Evolutionary conservation across 192 early-diverging fungal species (phyloP), one percentile per base, ranked within the genome.

Genomic region (Coemansia sp.): DNA sequence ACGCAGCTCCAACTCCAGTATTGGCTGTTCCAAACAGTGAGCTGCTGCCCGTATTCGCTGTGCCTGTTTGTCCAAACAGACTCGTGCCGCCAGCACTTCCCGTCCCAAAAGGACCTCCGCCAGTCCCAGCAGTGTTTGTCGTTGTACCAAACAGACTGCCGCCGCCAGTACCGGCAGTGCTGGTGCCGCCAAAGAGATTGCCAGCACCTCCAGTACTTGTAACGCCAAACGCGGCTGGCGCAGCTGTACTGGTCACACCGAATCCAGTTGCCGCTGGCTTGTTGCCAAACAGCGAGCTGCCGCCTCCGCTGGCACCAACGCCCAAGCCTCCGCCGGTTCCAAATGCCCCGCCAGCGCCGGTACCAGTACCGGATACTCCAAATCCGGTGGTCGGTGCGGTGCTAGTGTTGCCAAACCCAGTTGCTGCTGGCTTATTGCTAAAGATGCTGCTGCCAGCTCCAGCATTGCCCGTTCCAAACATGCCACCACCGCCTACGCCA

Each of bases 61-160:
- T 48, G 46, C 46, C 5, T 48, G 46, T 48, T 48, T 48, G 46
- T 32, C 32, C 46, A 48, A 48, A 48, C 46, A 48, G 46, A n/a
- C 46, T 48, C 12, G 63, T 72, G 6, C 70, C 44, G 40, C 70
- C 44, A 45, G 75, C 59, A 7, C 77, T 84, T 48, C 86, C 86
- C 42, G 70, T 70, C 42, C 84, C 83, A 76, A 85, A 86, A 1
- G 79, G 61, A 5, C 81, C 77, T 32, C 65, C 51, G 40, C 41
- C 61, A 7, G 68, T 58, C 2, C 59, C 49, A 1, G 55, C 37
- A 2, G 46, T 38, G 4, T 46, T 22, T 13, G 58, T 48, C 20
- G 63, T 41, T 20, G 50, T 57, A 42, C 58, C 63, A 39, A 80
- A 77, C 22, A 79, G 75, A 5, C 76, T 46, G 14, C 70, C 71